phyloP scores from a whole-genome alignment of 2,329 filamentous ascomycete genomes.

The Microascus cirrosus region DNA sequence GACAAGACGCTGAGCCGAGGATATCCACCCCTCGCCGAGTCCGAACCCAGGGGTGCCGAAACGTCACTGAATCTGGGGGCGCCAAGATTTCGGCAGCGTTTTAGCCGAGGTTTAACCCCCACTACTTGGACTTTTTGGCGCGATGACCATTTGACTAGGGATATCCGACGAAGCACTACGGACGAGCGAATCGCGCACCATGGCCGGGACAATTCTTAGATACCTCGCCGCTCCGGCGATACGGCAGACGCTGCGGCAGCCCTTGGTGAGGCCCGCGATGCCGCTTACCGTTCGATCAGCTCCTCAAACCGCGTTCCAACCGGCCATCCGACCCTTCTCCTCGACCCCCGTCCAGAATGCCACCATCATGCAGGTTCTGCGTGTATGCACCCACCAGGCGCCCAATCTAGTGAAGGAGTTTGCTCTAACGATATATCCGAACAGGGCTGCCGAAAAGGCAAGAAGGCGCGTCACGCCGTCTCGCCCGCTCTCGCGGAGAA shows the following conservation, averaged over 20 bases:
- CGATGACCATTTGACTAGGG: background rate
- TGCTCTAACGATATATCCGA: constrained; percentile 6
- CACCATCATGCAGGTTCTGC: constrained; percentile 64
- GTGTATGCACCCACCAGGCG: constrained; percentile 21
- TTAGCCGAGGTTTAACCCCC: background rate
- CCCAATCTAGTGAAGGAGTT: background rate
- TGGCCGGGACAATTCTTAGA: constrained; percentile 6
- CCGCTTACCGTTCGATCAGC: constrained; percentile 15
- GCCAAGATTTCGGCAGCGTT: background rate
- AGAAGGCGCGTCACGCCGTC: constrained; percentile 72
- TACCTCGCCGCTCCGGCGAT: constrained; percentile 5
- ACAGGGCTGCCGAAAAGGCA: constrained; percentile 64
- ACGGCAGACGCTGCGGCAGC: constrained; percentile 10
- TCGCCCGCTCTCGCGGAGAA: constrained; percentile 70
- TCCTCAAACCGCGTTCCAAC: constrained; percentile 9
- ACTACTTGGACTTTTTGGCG: background rate
- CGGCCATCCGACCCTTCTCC: constrained; percentile 37
- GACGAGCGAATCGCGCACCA: background rate
- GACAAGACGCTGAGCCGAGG: constrained; percentile 10
- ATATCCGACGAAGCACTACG: background rate
- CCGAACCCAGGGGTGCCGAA: background rate
- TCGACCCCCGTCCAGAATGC: constrained; percentile 44
- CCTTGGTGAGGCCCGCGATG: constrained; percentile 18
- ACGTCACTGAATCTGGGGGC: background rate
- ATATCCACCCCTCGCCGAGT: constrained; percentile 11